A percentile compares a stretch with the other conserved stretches of the same genome.
phyloP scores from a whole-genome alignment of 805 yeast genomes.

The Kodamaea laetipori region DNA sequence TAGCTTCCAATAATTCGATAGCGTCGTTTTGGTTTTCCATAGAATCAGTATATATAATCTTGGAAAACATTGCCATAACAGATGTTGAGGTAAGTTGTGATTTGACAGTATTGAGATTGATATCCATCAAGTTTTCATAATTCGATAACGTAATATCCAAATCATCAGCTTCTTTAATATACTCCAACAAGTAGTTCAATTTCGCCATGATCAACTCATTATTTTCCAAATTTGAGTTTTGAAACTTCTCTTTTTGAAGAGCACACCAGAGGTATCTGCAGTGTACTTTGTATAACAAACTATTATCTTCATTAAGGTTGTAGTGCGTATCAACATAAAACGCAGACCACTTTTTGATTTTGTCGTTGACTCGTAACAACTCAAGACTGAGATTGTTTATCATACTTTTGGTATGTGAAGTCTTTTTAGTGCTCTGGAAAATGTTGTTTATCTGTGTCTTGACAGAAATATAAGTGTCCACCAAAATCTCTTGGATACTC shows the following conservation, averaged over 20 bases:
- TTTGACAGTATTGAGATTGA: constrained; percentile 52
- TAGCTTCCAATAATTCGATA: constrained; percentile 45
- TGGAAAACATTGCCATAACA: constrained; percentile 66
- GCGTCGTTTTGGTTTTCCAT: constrained; percentile 36
- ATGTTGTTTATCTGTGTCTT: constrained; percentile 28
- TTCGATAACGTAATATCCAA: constrained; percentile 54
- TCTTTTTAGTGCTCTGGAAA: constrained; percentile 19
- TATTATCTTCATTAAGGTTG: neutral
- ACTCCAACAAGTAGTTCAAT: constrained; percentile 20
- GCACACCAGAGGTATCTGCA: constrained; percentile 39
- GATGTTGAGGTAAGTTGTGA: constrained; percentile 70
- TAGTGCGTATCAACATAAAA: constrained; percentile 31
- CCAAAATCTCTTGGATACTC: constrained; percentile 48
- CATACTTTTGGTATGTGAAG: constrained; percentile 24
- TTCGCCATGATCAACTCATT: constrained; percentile 29
- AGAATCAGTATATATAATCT: constrained; percentile 42
- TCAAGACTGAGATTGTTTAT: constrained; percentile 40
- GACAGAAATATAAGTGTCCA: constrained; percentile 42
- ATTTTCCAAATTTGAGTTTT: constrained; percentile 33
- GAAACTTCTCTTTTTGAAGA: constrained; percentile 29
- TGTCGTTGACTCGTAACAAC: constrained; percentile 40
- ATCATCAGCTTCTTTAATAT: constrained; percentile 10
- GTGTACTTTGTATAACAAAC: neutral
- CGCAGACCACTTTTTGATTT: constrained; percentile 52
- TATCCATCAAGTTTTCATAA: constrained; percentile 56